Conservation (phyloP, 305 asterid genomes). For the Vinca major region DNA sequence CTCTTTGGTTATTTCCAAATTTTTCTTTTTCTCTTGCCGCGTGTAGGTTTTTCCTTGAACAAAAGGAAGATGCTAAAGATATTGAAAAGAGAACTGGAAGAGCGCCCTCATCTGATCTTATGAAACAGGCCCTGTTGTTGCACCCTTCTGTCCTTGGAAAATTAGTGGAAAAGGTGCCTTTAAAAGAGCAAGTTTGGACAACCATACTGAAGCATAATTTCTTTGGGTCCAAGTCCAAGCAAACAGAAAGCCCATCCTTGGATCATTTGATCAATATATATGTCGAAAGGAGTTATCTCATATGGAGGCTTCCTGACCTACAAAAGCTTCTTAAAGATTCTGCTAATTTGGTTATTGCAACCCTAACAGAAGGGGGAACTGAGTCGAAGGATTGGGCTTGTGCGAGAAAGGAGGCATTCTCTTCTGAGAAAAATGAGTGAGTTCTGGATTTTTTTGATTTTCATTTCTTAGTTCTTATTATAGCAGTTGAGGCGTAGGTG, state of each 20-base stretch:
- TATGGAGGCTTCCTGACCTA: conserved; percentile 94
- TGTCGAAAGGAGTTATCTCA: conserved; percentile 69
- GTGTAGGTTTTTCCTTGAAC: conserved; percentile 67
- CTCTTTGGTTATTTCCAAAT: conserved; percentile 88
- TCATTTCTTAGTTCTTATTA: background rate
- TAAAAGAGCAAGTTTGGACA: conserved; percentile 67
- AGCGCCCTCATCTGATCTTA: conserved; percentile 55
- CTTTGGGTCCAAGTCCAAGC: conserved; percentile 51
- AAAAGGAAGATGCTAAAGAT: conserved; percentile 21
- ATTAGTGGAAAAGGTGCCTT: conserved; percentile 73
- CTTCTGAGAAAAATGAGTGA: conserved; percentile 81
- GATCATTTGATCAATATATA: conserved; percentile 73
- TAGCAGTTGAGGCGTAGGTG: background rate
- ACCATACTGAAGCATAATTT: conserved; percentile 40
- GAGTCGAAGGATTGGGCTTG: conserved; percentile 76
- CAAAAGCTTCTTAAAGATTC: conserved; percentile 68
- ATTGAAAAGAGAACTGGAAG: conserved; percentile 27
- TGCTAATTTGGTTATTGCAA: conserved; percentile 48
- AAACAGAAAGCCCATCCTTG: conserved; percentile 64
- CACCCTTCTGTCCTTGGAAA: conserved; percentile 61
- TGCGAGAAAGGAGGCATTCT: conserved; percentile 70
- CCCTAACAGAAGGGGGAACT: conserved; percentile 37
- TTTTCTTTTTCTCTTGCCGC: conserved; percentile 74
- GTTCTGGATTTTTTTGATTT: conserved; percentile 13
- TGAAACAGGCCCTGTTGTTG: too few species aligned